Percentiles rank a stretch among this genome's conserved stretches.
These are phyloP conservation scores for Protomyces macrosporus DNA, from an alignment of 1,139 yeast species.

Conservation along the genomic window DNA sequence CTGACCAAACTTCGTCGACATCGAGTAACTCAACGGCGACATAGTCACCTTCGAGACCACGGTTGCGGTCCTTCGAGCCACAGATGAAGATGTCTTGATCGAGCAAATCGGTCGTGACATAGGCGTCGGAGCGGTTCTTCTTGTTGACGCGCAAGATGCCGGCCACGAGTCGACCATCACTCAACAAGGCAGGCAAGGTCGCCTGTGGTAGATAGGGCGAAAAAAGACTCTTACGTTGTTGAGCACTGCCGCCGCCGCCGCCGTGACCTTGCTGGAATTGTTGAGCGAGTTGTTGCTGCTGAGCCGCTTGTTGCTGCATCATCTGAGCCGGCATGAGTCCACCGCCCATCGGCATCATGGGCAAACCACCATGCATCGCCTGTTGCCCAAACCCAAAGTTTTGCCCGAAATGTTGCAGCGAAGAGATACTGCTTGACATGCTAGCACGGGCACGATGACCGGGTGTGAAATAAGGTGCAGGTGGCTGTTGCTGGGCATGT, in stretches of 20 bases:
- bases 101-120: conserved; percentile 86
- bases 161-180: conserved; percentile 85
- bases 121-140: conserved; percentile 94
- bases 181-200: conserved; percentile 78
- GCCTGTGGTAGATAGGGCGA: conserved; percentile 96
- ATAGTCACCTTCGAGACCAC: conserved; percentile 93
- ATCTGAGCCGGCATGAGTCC: conserved; percentile 34
- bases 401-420: conserved; percentile 28
- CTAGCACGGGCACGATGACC: conserved; percentile 76
- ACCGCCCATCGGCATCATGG: conserved; percentile 36
- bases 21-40: conserved; percentile 91
- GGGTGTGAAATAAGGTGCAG: conserved; percentile 52
- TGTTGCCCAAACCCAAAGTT: conserved; percentile 30
- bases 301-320: conserved; percentile 34
- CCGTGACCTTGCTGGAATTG: conserved; percentile 27
- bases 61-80: conserved; percentile 97
- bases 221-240: conserved; percentile 73
- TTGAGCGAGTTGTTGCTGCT: conserved; percentile 39
- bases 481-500: conserved; percentile 36
- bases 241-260: not conserved
- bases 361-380: conserved; percentile 31
- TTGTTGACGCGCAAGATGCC: conserved; percentile 91
- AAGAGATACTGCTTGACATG: conserved; percentile 51
- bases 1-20: conserved; percentile 96
- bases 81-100: conserved; percentile 97